Conservation (phyloP, 2,329 filamentous ascomycete species). For the Fusarium drepaniforme region DNA sequence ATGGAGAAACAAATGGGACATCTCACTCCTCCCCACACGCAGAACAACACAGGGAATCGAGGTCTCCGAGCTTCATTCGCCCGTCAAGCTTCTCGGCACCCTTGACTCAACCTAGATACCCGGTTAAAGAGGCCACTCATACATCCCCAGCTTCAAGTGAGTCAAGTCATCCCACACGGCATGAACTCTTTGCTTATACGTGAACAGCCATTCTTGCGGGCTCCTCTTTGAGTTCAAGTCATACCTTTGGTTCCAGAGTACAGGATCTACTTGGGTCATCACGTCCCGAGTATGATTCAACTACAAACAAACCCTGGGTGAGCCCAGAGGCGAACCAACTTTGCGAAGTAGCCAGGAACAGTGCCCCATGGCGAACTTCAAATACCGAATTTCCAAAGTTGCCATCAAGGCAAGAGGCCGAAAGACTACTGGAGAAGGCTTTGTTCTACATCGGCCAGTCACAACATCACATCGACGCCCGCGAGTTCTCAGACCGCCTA, state of each 20-base stretch:
- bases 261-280: constrained; percentile 40
- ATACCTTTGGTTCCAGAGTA: constrained; percentile 41
- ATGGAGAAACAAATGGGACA: constrained; percentile 18
- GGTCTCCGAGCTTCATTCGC: constrained; percentile 39
- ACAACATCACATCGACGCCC: constrained; percentile 43
- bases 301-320: constrained; percentile 26
- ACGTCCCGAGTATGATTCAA: constrained; percentile 24
- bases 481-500: constrained; percentile 43
- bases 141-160: constrained; percentile 40
- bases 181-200: neutral
- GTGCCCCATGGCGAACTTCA: constrained; percentile 38
- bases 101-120: constrained; percentile 17
- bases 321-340: constrained; percentile 34
- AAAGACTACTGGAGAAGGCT: constrained; percentile 38
- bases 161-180: neutral
- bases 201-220: constrained; percentile 39
- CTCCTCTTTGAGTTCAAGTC: constrained; percentile 41
- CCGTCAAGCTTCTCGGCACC: constrained; percentile 43
- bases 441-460: constrained; percentile 44
- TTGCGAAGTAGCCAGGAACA: constrained; percentile 23
- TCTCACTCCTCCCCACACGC: constrained; percentile 36
- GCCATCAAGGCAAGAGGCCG: constrained; percentile 38
- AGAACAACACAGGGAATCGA: constrained; percentile 31
- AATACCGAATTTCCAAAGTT: constrained; percentile 39
- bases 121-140: constrained; percentile 13